Base-by-base conservation (phyloP, 2,329 filamentous ascomycete genomes). In the Coleophoma cylindrospora region DNA sequence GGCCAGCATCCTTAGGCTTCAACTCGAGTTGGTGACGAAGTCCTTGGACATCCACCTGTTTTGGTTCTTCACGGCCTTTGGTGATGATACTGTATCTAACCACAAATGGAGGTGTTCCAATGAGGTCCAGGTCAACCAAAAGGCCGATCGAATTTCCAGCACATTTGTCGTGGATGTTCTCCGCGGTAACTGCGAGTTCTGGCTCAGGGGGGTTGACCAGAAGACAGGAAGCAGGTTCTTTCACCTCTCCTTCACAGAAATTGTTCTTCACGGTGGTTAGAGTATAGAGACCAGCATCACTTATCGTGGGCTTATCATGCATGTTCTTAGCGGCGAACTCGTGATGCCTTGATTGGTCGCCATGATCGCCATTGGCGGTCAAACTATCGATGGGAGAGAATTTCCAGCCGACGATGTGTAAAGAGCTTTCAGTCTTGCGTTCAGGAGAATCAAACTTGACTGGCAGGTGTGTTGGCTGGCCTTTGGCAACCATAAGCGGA, bases 221-320 rank as follows among this genome's bases (percentile, higher is more conserved):
- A 51, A 96, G 76, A 66, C 92, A 97, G n/a, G 91, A 94, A 2
- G 92, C 89, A 27, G 94, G 94, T 66, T 99, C 94, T 56, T 92
- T 79, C 4, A 99, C 84, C 59, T 97, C 91, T 43, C 94, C 94
- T 34, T 83, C 76, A 64, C 94, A 99, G 53, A 83, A 87, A 21
- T 87, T 84, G 50, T 89, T 95, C 1, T 84, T 82, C 8, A 97
- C 81, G 13, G 87, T 82, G 56, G 83, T 86, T 51, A 99, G 70
- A 1, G 87, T 92, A 70, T 99, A 99, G 22, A 96, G 78, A 44
- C 95, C 94, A 27, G 90, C 83, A 34, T 86, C 81, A 22, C 81
- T 82, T 50, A 97, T 89, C 13, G 69, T 71, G 2, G 89, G 86
- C 52, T 77, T 76, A 49, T 89, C 80, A 40, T 78, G 72, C 4